Evolutionary conservation across 2,329 filamentous ascomycete species (phyloP), one percentile per base, ranked within the genome.

Genomic region (Trichoderma polysporum): DNA sequence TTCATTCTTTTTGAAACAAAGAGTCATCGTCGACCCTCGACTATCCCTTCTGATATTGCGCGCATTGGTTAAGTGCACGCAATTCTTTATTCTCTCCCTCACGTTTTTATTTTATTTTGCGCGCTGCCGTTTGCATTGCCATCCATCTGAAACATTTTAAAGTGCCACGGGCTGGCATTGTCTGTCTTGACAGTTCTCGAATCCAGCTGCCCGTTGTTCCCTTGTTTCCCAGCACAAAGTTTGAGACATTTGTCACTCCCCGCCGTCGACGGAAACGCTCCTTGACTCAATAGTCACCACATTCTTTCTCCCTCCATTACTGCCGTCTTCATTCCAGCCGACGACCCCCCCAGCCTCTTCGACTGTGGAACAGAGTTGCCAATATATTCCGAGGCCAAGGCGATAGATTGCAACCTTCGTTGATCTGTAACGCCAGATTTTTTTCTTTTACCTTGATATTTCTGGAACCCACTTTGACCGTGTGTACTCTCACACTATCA

Each of bases 301-400:
- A 73, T 73, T 74, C 70, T 72, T 73, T 56, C 35, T 64, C 67
- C 73, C 73, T 71, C 65, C 69, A 31, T 69, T 68, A 70, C 69
- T 47, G 65, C 66, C 69, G 67, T 69, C 66, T 39, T 69, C 74
- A 76, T 78, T 78, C 76, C 74, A 74, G 69, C 64, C 58, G 37
- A 66, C 64, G 49, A 22, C 64, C 25, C 67, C 66, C 71, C 66
- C 66, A 68, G 60, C 66, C 66, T 65, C 66, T 56, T 25, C 25
- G 57, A 54, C 39, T 62, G 29, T 41, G 58, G 25, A 49, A 54
- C 47, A 27, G n/a, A 53, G 37, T 13, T n/a, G 53, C 41, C 60
- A 64, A 64, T 68, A 68, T 41, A 71, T 67, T 41, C 22, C 19
- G 17, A n/a, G 45, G 45, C 67, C 49, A 37, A 27, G 45, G 39